These are phyloP conservation scores for Xylaria sp. DNA, from an alignment of 2,329 filamentous ascomycete genomes.

Conservation along the genomic window DNA sequence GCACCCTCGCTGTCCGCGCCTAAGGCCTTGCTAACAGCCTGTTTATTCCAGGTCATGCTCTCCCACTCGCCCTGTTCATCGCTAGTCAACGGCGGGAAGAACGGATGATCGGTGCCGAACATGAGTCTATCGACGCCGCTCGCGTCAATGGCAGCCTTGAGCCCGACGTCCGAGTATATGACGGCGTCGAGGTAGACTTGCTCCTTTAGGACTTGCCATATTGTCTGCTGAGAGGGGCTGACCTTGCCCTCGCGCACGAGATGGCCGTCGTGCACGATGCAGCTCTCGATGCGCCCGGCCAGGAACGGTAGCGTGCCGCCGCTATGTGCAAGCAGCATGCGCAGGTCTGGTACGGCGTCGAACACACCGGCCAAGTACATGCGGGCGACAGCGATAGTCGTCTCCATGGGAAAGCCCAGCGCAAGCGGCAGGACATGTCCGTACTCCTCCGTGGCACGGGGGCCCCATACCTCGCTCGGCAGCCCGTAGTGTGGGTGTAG, in stretches of 20 bases:
- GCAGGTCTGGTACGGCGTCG: constrained; percentile 75
- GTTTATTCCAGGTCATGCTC: constrained; percentile 70
- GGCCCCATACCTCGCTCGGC: constrained; percentile 81
- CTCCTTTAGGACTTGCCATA: constrained; percentile 69
- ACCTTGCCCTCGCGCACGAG: constrained; percentile 72
- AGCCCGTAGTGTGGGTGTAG: constrained; percentile 94
- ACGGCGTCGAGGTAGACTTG: constrained; percentile 93
- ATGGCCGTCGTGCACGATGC: constrained; percentile 83
- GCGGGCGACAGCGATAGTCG: constrained; percentile 86
- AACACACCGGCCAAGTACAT: constrained; percentile 92
- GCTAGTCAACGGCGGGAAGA: constrained; percentile 78
- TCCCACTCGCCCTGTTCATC: constrained; percentile 75
- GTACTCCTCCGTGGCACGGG: constrained; percentile 73
- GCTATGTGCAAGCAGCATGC: constrained; percentile 85
- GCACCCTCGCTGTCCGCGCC: constrained; percentile 46
- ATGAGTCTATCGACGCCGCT: constrained; percentile 74
- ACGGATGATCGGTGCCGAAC: constrained; percentile 87
- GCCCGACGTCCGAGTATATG: constrained; percentile 79
- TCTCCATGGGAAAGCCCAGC: constrained; percentile 90
- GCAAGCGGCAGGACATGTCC: constrained; percentile 89
- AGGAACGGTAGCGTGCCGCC: constrained; percentile 91
- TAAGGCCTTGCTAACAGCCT: constrained; percentile 48
- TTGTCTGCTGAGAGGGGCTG: constrained; percentile 57
- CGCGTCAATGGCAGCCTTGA: constrained; percentile 76
- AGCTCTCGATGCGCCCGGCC: constrained; percentile 88